phyloP scores from a whole-genome alignment of 176 grass and related monocot genomes.

The Phoenix dactylifera region DNA sequence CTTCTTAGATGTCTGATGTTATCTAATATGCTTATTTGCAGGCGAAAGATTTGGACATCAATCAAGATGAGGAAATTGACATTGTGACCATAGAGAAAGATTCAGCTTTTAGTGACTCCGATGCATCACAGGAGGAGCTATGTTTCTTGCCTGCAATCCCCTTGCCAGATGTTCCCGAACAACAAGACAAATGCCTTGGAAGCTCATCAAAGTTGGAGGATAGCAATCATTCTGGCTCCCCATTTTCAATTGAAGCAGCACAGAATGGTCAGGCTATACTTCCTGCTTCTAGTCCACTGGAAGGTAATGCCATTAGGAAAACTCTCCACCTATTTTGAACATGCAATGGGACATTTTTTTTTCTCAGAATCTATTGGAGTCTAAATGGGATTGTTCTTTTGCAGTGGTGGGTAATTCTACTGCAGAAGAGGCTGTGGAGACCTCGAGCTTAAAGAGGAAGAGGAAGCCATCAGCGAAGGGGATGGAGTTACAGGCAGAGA shows the following conservation, averaged over 20 bases:
- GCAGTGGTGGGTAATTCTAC: constrained; percentile 56
- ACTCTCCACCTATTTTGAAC: too few species aligned
- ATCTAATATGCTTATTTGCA: constrained; percentile 22
- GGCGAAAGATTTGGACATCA: constrained; percentile 63
- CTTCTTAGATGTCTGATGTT: too few species aligned
- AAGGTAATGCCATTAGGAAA: constrained; percentile 33
- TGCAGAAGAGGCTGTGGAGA: constrained; percentile 51
- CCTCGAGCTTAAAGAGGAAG: constrained; percentile 51
- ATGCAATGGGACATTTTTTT: too few species aligned
- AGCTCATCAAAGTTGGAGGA: constrained; percentile 88
- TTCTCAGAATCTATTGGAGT: too few species aligned
- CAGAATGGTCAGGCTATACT: constrained; percentile 60
- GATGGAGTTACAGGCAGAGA: constrained; percentile 78
- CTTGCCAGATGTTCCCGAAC: constrained; percentile 69
- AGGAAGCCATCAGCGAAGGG: constrained; percentile 80
- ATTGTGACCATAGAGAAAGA: constrained; percentile 58
- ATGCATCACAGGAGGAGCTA: constrained; percentile 50
- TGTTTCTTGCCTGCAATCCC: constrained; percentile 62
- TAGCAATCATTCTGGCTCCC: constrained; percentile 85
- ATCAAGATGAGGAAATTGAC: constrained; percentile 75
- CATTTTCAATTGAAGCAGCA: constrained; percentile 63
- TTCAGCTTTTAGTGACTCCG: constrained; percentile 48
- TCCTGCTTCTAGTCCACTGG: constrained; percentile 58
- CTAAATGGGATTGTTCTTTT: constrained; percentile 17
- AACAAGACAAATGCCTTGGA: constrained; percentile 74